These are phyloP conservation scores for Chenopodium berlandieri DNA, from an alignment of 148 eudicot genomes.

Conservation along the genomic window DNA sequence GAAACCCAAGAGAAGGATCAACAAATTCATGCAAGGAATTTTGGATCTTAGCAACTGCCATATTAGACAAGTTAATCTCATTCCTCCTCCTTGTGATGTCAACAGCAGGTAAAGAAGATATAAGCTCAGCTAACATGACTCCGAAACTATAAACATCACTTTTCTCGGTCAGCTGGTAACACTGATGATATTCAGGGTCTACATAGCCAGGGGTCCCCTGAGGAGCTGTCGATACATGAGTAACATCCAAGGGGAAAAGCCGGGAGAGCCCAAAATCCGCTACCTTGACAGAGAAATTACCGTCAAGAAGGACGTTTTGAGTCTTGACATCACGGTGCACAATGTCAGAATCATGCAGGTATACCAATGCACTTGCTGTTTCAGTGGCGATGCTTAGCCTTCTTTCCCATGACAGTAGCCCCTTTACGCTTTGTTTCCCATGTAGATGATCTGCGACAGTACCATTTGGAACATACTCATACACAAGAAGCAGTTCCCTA, in stretches of 20 bases:
- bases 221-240: constrained; percentile 47
- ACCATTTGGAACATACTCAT: constrained; percentile 70
- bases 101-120: constrained; percentile 43
- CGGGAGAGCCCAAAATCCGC: constrained; percentile 50
- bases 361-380: constrained; percentile 50
- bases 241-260: constrained; percentile 34
- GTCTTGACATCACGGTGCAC: constrained; percentile 68
- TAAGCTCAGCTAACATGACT: constrained; percentile 37
- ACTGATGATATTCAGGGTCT: constrained; percentile 45
- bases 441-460: constrained; percentile 82
- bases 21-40: constrained; percentile 34
- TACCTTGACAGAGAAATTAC: constrained; percentile 40
- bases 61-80: constrained; percentile 36
- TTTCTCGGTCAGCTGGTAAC: constrained; percentile 39
- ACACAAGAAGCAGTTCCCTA: constrained; percentile 63
- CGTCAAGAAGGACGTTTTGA: constrained; percentile 53
- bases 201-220: constrained; percentile 52
- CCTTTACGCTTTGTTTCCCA: constrained; percentile 23
- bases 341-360: constrained; percentile 56
- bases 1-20: constrained; percentile 32
- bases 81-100: constrained; percentile 37
- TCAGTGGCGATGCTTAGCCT: constrained; percentile 54
- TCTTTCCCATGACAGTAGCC: constrained; percentile 38
- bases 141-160: constrained; percentile 50
- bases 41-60: constrained; percentile 34